Base-by-base conservation (phyloP, 2,329 filamentous ascomycete species). In the Exserohilum rostratum region DNA sequence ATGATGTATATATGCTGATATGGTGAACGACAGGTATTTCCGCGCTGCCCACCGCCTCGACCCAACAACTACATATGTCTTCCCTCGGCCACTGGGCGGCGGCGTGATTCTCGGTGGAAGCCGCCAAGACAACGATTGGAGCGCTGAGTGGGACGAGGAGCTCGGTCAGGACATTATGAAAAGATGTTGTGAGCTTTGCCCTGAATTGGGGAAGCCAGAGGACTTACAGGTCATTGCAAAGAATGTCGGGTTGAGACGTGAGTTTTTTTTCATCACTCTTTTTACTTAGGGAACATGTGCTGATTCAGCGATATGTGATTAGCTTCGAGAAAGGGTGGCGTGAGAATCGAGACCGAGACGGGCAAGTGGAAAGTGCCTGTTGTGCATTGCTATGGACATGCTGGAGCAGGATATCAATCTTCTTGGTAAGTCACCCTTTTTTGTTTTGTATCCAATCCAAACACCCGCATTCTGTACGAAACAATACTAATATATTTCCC, bases 101-200 rank as follows among this genome's bases (percentile, higher is more conserved):
- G 93, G 93, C 12, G 93, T 91, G 0, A 83, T 96, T 34, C 79
- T 96, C 1, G 93, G 93, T 20, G 93, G 93, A 1, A 93, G 88
- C 39, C 90, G 95, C 64, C 87, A 92, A 72, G 86, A 89, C 64
- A 84, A 87, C 38, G 88, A 89, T 67, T 96, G 91, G 91, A 90
- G 93, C 63, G 83, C 86, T 27, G 83, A 88, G 60, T 87, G 88
- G 5, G 92, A 96, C 66, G 87, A 88, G 0, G 89, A 90, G 67
- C 80, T 92, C 5, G 91, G 92, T 0, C 76, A 83, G 46, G 83
- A 91, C n/a, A 96, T 96, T 70, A 93, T 96, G 89, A 85, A 86
- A 76, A 83, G 91, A 17, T 83, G 84, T 29, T 82, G 90, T n/a
- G 82, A 84, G 30, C 73, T 86, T 42, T 84, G 85, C 67, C 90